Conservation (phyloP, 257 asterid genomes). For the Capsicum pubescens region DNA sequence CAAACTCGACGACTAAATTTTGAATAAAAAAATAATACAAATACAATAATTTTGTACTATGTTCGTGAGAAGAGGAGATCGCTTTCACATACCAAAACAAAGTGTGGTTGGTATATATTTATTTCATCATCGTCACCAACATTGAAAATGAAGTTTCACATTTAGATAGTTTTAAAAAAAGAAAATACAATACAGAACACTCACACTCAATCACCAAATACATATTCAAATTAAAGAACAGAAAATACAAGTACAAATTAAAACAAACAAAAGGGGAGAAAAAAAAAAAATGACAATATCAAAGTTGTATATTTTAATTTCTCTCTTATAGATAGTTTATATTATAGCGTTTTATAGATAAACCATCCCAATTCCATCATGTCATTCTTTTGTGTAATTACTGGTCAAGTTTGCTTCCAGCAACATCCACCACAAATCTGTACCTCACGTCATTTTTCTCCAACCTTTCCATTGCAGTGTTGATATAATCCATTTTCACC, state of each 20-base stretch:
- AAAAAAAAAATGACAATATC: background rate
- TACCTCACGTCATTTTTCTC: slow-evolving; percentile 93
- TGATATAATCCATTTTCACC: slow-evolving; percentile 87
- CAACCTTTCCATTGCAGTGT: slow-evolving; percentile 82
- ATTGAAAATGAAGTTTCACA: background rate
- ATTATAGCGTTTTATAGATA: background rate
- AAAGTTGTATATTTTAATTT: background rate
- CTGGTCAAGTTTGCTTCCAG: slow-evolving; percentile 73
- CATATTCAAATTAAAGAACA: background rate
- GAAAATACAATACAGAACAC: background rate
- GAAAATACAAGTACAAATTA: background rate
- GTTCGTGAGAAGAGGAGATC: background rate
- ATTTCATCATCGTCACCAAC: background rate
- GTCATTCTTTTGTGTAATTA: slow-evolving; percentile 22
- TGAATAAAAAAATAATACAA: background rate
- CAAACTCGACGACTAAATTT: background rate
- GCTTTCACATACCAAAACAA: background rate
- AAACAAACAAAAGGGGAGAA: background rate
- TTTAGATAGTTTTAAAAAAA: background rate
- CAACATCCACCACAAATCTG: slow-evolving; percentile 88
- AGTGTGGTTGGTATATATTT: background rate
- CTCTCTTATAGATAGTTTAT: background rate
- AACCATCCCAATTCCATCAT: background rate
- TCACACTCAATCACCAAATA: background rate
- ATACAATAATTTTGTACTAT: background rate